These are phyloP conservation scores for Enterospora canceri DNA, from an alignment of 371 early-diverging fungal genomes.

Conservation along the genomic window DNA sequence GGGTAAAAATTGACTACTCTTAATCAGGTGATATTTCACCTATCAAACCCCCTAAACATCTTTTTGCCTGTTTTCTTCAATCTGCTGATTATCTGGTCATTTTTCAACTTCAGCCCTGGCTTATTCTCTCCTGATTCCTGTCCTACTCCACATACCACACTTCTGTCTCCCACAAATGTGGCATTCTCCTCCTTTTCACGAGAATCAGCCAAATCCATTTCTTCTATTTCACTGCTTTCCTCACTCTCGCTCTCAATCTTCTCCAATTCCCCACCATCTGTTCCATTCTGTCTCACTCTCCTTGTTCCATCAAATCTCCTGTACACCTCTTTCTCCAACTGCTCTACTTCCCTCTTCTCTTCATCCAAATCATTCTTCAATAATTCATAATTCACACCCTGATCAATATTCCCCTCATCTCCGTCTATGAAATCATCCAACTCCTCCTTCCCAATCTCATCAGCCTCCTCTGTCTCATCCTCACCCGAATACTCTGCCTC, in stretches of 20 bases:
- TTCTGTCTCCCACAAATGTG: not conserved
- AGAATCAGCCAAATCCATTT: not conserved
- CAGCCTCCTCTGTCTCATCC: not conserved
- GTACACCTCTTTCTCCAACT: not conserved
- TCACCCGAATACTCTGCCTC: slow-evolving; percentile 11
- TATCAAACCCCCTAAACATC: not conserved
- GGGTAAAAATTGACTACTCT: not conserved
- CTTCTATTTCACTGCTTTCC: not conserved
- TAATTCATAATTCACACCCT: not conserved
- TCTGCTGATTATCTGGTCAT: not conserved
- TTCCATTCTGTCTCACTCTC: not conserved
- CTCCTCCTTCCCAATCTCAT: not conserved
- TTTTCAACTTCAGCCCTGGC: not conserved
- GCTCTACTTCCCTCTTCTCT: not conserved
- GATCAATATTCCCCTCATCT: not conserved
- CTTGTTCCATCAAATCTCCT: not conserved
- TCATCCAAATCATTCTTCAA: not conserved
- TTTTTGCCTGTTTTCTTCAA: not conserved
- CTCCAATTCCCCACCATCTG: not conserved
- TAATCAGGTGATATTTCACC: not conserved
- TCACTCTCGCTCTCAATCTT: not conserved
- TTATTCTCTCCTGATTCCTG: not conserved
- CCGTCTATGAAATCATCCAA: not conserved
- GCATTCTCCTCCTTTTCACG: not conserved
- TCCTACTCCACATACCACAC: not conserved